Conservation (phyloP, 176 grass and related monocot genomes). For the Chrysopogon serrulatus region DNA sequence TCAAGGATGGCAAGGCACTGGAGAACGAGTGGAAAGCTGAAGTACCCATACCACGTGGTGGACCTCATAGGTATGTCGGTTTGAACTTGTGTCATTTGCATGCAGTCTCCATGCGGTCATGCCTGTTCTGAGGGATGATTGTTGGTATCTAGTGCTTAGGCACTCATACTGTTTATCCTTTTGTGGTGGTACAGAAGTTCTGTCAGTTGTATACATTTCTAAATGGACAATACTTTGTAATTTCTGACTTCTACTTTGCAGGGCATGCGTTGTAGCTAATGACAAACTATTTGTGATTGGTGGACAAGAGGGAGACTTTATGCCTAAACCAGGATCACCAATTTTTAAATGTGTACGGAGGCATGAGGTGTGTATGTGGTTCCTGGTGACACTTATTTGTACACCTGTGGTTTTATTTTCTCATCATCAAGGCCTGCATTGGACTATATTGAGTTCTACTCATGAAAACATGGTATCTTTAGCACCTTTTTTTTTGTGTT, state of each 20-base stretch:
- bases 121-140: not conserved
- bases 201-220: not conserved
- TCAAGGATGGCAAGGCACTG: constrained; percentile 78
- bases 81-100: not conserved
- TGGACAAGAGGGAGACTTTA: constrained; percentile 96
- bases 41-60: constrained; percentile 80
- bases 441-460: not conserved
- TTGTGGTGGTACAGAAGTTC: not conserved
- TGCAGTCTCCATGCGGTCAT: not conserved
- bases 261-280: constrained; percentile 75
- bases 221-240: not conserved
- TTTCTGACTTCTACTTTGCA: constrained; percentile 18
- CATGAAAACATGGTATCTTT: not conserved
- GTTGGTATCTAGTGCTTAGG: not conserved
- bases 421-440: not conserved
- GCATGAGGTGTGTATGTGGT: constrained; percentile 56
- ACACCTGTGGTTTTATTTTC: not conserved
- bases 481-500: not conserved
- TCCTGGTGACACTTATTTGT: not conserved
- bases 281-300: constrained; percentile 81
- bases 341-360: constrained; percentile 82
- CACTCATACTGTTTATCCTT: not conserved
- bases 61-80: constrained; percentile 63
- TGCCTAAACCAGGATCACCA: constrained; percentile 82
- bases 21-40: constrained; percentile 62